Conservation (phyloP, 1,139 yeast genomes). For the Debaryomyces sp. region DNA sequence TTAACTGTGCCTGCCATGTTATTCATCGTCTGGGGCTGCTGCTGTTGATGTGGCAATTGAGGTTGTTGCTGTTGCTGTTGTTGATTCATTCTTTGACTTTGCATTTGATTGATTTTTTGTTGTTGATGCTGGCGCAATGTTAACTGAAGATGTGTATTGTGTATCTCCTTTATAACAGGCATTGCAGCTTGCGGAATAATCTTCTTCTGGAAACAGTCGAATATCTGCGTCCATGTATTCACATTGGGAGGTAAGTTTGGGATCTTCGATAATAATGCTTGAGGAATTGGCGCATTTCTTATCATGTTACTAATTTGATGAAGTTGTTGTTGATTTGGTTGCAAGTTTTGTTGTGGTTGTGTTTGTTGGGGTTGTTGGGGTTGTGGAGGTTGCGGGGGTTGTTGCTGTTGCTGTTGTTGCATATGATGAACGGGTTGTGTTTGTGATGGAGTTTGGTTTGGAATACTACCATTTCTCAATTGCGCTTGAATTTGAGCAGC, state of each 20-base stretch:
- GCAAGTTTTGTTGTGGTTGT: too few relatives aligned
- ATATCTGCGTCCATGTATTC: constrained; percentile 81
- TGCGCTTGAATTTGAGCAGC: constrained; percentile 41
- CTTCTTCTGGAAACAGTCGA: constrained; percentile 65
- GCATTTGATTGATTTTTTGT: constrained; percentile 22
- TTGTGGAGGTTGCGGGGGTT: constrained; percentile 12
- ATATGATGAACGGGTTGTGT: constrained; percentile 11
- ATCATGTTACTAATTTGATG: constrained; percentile 43
- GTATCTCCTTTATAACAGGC: constrained; percentile 61
- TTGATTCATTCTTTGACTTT: constrained; percentile 19
- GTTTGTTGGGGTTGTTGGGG: constrained; percentile 12
- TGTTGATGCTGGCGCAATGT: constrained; percentile 41
- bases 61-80: constrained; percentile 18
- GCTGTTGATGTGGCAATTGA: neutral
- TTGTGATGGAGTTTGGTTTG: constrained; percentile 10
- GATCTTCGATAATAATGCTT: constrained; percentile 65
- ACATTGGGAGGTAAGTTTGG: constrained; percentile 82
- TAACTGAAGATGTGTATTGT: constrained; percentile 53
- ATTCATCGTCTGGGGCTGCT: constrained; percentile 8
- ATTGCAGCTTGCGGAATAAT: constrained; percentile 57
- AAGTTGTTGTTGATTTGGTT: constrained; percentile 28
- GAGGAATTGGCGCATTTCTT: constrained; percentile 70
- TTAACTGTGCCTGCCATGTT: constrained; percentile 10
- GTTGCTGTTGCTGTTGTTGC: constrained; percentile 12
- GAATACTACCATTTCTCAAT: constrained; percentile 18